Conservation (phyloP, 1,284 basidiomycete genomes). For the Coriolopsis trogii region DNA sequence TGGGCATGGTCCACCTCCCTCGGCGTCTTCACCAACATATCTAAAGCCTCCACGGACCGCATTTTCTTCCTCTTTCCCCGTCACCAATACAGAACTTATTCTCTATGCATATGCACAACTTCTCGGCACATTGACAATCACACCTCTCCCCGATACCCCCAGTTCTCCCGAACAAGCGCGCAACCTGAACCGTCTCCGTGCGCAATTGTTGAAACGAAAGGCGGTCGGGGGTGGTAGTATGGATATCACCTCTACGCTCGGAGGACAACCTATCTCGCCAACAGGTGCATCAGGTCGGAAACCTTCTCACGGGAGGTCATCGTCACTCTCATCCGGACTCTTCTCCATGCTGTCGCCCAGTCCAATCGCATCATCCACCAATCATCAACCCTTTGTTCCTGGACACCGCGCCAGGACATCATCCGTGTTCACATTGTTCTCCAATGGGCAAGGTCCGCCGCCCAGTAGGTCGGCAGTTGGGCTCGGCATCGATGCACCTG, state of each 20-base stretch:
- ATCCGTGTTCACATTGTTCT: constrained; percentile 33
- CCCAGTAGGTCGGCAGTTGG: constrained; percentile 21
- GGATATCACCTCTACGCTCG: constrained; percentile 62
- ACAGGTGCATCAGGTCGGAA: constrained; percentile 35
- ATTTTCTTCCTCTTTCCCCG: constrained; percentile 43
- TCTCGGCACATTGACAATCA: constrained; percentile 62
- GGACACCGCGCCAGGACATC: constrained; percentile 32
- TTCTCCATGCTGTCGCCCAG: constrained; percentile 50
- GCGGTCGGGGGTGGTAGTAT: constrained; percentile 75
- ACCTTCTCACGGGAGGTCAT: constrained; percentile 48
- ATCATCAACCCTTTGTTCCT: constrained; percentile 26
- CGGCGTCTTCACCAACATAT: constrained; percentile 21
- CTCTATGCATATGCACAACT: constrained; percentile 88
- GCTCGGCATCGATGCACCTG: constrained; percentile 24
- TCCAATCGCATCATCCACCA: constrained; percentile 17
- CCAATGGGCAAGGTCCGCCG: constrained; percentile 20
- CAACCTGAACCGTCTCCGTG: constrained; percentile 49
- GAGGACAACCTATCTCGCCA: constrained; percentile 26
- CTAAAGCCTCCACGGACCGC: constrained; percentile 39
- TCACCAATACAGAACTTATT: constrained; percentile 60
- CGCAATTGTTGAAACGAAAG: constrained; percentile 50
- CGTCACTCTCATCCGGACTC: constrained; percentile 59
- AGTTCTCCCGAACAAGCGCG: constrained; percentile 42
- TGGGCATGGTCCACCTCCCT: constrained; percentile 44
- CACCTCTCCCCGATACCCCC: constrained; percentile 31